Evolutionary conservation across 83 land plant genomes (phyloP).

Genomic region (Thuja plicata): DNA sequence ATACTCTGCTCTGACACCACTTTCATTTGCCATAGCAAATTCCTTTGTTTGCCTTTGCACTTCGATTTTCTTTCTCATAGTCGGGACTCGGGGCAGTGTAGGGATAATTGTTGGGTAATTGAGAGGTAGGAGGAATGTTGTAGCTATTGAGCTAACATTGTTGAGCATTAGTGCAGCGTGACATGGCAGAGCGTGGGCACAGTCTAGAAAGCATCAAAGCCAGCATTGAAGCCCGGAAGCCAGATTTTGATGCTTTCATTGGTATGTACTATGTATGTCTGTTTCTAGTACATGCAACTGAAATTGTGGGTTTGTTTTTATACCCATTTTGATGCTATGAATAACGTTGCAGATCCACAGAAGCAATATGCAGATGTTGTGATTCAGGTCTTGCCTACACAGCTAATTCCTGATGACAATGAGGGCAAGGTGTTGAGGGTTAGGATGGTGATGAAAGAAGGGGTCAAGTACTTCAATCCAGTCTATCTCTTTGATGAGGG

Average conservation of each 20-base stretch:
- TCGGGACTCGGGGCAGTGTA: no score
- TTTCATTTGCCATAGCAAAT: no score
- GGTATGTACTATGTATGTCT: slow-evolving; percentile 35
- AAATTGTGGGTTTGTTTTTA: background rate
- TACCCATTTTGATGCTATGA: background rate
- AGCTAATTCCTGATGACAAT: slow-evolving; percentile 91
- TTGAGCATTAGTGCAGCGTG: slow-evolving; percentile 61
- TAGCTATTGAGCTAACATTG: background rate
- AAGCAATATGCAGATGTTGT: slow-evolving; percentile 93
- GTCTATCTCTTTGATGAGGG: slow-evolving; percentile 95
- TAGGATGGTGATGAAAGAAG: slow-evolving; percentile 88
- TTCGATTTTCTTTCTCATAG: no score
- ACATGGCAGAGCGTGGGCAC: slow-evolving; percentile 98
- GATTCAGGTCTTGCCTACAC: slow-evolving; percentile 88
- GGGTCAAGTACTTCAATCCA: slow-evolving; percentile 79
- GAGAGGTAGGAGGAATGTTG: background rate
- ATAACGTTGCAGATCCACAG: slow-evolving; percentile 72
- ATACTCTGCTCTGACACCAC: no score
- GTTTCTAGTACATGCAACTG: background rate
- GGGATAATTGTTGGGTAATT: no score
- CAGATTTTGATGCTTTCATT: slow-evolving; percentile 96
- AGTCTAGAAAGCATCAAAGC: slow-evolving; percentile 96
- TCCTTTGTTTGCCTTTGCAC: no score
- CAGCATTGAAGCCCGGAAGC: slow-evolving; percentile 92
- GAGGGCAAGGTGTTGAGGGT: slow-evolving; percentile 90